Base-by-base conservation (phyloP, 768 basidiomycete genomes). In the Hygrocybe punicea region DNA sequence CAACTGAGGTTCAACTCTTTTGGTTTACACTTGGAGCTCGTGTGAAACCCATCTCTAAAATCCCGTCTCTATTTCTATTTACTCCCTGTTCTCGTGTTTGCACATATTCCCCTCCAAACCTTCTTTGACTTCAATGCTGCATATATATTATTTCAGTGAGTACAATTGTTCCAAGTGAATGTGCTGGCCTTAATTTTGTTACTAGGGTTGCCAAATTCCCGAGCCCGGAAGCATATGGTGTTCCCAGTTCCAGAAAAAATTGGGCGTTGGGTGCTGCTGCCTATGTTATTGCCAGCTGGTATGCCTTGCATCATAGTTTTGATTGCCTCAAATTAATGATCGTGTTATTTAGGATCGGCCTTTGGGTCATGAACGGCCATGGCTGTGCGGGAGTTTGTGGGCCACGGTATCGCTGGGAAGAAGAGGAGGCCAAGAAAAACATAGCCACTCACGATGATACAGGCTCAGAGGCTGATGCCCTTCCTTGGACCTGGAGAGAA, bases 111-210 rank as follows among this genome's bases (percentile, higher is more conserved):
- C 23, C 68, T 91, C 9, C 91, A 93, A 69, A 84, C 87, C 1
- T 94, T 88, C 67, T 85, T 95, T 68, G 93, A 96, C 67, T 92
- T 93, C 70, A 93, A 94, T 69, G 84, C 86, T 63, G 84, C 87
- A 61, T 95, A 85, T 73, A 84, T 93, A 62, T 69, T 94, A 63
- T 67, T 93, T 40, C 84, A 92, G 91, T 93, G 66, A 75, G 92
- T 86, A 19, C 44, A 40, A 36, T 45, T 53, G 54, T 36, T 51
- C 46, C 37, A 36, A 39, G 57, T 36, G 57, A 58, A 51, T 55
- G 17, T 40, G 5, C 50, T 34, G 33, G n/a, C 11, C 29, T 33
- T 34, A 51, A 16, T 37, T 8, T 57, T 45, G 14, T 36, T 62
- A 56, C 1, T 63, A 93, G 91, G 74, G 83, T 89, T 62, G 83